Percentiles rank a stretch among this genome's conserved stretches.
Conservation (phyloP, 2,329 filamentous ascomycete genomes). For the Aspergillus novofumigatus region DNA sequence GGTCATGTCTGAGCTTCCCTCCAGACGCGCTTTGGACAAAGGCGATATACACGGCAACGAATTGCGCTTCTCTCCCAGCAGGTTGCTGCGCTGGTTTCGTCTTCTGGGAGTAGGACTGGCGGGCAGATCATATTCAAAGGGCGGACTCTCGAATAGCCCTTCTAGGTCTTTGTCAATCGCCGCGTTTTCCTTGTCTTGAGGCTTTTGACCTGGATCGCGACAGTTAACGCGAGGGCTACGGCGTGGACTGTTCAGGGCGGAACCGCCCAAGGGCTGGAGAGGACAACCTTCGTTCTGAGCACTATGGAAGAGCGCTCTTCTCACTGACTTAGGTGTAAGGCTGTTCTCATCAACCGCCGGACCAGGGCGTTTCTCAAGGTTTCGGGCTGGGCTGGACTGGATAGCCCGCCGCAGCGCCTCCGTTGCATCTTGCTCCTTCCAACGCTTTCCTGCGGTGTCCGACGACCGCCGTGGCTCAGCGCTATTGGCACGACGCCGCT, state of each 20-base stretch:
- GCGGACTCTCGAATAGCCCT: slow-evolving; percentile 61
- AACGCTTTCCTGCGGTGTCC: slow-evolving; percentile 29
- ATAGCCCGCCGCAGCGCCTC: slow-evolving; percentile 52
- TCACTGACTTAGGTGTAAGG: slow-evolving; percentile 53
- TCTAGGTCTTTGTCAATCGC: slow-evolving; percentile 50
- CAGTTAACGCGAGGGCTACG: slow-evolving; percentile 37
- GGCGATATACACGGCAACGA: slow-evolving; percentile 38
- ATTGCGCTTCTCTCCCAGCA: slow-evolving; percentile 29
- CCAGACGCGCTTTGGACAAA: slow-evolving; percentile 23
- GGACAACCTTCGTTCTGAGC: slow-evolving; percentile 31
- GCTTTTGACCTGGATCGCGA: slow-evolving; percentile 36
- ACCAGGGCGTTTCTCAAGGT: slow-evolving; percentile 42
- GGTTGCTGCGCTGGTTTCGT: slow-evolving; percentile 49
- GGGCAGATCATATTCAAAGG: slow-evolving; percentile 51
- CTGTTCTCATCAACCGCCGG: slow-evolving; percentile 44
- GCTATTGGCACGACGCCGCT: slow-evolving; percentile 45
- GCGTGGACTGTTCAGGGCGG: slow-evolving; percentile 47
- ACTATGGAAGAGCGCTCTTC: slow-evolving; percentile 42
- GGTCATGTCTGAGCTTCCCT: slow-evolving; percentile 16
- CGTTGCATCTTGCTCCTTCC: slow-evolving; percentile 37
- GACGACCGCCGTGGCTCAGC: slow-evolving; percentile 41
- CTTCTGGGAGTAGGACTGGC: slow-evolving; percentile 50
- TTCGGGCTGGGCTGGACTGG: slow-evolving; percentile 58
- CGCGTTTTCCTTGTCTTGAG: slow-evolving; percentile 56
- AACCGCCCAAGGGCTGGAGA: slow-evolving; percentile 34